These are phyloP conservation scores for Nakaseomyces nivariensis DNA, from an alignment of 1,139 yeast genomes.

Conservation along the genomic window DNA sequence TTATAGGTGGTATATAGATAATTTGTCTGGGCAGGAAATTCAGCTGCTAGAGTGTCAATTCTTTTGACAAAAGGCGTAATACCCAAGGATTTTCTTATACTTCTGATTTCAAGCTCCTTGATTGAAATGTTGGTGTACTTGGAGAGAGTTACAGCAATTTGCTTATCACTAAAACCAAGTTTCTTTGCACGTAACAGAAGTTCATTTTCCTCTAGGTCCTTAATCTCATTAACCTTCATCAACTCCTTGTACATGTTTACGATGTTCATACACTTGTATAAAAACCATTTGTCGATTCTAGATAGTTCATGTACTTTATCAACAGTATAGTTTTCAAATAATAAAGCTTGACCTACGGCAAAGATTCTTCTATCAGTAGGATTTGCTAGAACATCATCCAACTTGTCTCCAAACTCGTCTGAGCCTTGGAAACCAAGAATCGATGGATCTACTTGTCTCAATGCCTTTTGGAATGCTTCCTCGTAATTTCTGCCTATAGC, in stretches of 20 bases:
- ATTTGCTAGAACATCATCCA: constrained; percentile 70
- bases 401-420: constrained; percentile 47
- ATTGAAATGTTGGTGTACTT: not conserved
- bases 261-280: constrained; percentile 82
- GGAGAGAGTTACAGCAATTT: constrained; percentile 46
- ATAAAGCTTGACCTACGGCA: constrained; percentile 93
- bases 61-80: constrained; percentile 90
- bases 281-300: constrained; percentile 93
- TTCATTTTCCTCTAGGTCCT: constrained; percentile 48
- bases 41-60: constrained; percentile 96
- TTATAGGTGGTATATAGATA: constrained; percentile 93
- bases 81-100: constrained; percentile 64
- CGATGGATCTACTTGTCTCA: constrained; percentile 93
- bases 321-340: constrained; percentile 82
- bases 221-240: constrained; percentile 50
- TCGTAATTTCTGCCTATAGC: constrained; percentile 97
- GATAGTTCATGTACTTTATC: constrained; percentile 85
- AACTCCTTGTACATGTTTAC: constrained; percentile 79
- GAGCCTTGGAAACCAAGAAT: constrained; percentile 88
- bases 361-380: constrained; percentile 98
- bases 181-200: constrained; percentile 75
- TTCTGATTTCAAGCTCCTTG: constrained; percentile 68
- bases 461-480: constrained; percentile 96
- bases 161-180: constrained; percentile 91
- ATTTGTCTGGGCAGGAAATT: constrained; percentile 95